Evolutionary conservation across 2,329 filamentous ascomycete species (phyloP).

Genomic region (Ascochyta viciae-villosae): DNA sequence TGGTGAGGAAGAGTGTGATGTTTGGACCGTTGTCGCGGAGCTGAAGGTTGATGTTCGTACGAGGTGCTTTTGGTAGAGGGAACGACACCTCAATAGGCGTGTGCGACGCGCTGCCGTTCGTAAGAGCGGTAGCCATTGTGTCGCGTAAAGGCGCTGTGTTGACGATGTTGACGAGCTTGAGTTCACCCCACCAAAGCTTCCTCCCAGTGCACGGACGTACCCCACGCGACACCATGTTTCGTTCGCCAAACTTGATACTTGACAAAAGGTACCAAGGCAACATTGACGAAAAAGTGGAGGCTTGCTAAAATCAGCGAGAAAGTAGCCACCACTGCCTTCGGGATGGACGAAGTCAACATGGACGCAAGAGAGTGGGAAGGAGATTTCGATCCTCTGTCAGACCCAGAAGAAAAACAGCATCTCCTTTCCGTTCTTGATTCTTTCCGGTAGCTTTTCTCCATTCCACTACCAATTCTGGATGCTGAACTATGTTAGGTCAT

Average conservation of each 20-base stretch:
- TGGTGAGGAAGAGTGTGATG: constrained; percentile 64
- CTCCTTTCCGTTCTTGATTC: constrained; percentile 86
- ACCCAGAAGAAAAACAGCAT: constrained; percentile 81
- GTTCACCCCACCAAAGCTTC: constrained; percentile 12
- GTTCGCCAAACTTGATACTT: not conserved
- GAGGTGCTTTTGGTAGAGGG: constrained; percentile 62
- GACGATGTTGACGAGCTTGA: constrained; percentile 7
- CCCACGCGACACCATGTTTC: constrained; percentile 9
- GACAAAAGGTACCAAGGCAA: no score
- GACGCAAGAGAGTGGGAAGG: constrained; percentile 61
- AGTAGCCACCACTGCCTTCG: not conserved
- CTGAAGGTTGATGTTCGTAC: constrained; percentile 66
- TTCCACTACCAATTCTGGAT: no score
- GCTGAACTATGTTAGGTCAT: constrained; percentile 66
- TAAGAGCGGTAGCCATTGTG: constrained; percentile 28
- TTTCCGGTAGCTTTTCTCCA: constrained; percentile 70
- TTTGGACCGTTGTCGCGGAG: constrained; percentile 62
- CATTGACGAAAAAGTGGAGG: no score
- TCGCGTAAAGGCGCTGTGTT: constrained; percentile 3
- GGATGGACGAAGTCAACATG: constrained; percentile 22
- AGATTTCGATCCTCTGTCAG: constrained; percentile 70
- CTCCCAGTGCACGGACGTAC: constrained; percentile 9
- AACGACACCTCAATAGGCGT: constrained; percentile 64
- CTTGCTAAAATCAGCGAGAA: not conserved
- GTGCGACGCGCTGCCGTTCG: constrained; percentile 23